These are phyloP conservation scores for Grosmannia serpens DNA, from an alignment of 2,329 filamentous ascomycete species.

Conservation along the genomic window DNA sequence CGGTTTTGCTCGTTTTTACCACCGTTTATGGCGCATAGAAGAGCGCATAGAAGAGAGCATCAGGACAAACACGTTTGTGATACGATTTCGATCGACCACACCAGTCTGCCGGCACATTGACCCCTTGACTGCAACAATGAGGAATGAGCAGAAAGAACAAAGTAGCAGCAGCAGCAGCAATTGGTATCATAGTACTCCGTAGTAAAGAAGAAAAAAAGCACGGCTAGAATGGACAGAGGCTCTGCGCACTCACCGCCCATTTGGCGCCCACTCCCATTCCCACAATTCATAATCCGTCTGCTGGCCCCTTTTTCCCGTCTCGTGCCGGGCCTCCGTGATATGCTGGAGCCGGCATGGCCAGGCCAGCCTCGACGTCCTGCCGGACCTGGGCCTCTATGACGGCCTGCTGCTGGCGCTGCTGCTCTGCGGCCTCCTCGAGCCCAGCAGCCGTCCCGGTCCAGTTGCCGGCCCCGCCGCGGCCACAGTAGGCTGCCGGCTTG, in stretches of 20 bases:
- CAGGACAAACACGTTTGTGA: background rate
- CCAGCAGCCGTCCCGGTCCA: slow-evolving; percentile 23
- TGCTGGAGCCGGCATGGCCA: slow-evolving; percentile 34
- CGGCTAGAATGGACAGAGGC: background rate
- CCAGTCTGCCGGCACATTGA: background rate
- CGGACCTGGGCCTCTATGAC: slow-evolving; percentile 30
- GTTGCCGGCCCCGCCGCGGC: slow-evolving; percentile 49
- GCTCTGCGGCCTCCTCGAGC: slow-evolving; percentile 16
- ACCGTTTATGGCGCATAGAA: background rate
- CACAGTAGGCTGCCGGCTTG: slow-evolving; percentile 20
- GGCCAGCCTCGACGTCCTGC: slow-evolving; percentile 34
- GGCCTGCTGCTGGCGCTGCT: slow-evolving; percentile 21
- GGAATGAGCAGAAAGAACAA: background rate
- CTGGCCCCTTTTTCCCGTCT: background rate
- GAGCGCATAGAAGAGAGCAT: background rate
- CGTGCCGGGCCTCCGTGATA: slow-evolving; percentile 18
- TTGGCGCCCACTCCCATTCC: background rate
- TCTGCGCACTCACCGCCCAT: background rate
- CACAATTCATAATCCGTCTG: background rate
- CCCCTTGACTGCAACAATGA: background rate
- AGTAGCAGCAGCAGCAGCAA: background rate
- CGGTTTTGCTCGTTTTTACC: background rate
- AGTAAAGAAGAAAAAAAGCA: background rate
- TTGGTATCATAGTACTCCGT: background rate
- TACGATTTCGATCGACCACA: background rate